These are phyloP conservation scores for Geotrichum bryndzae DNA, from an alignment of 1,139 yeast species.

Conservation along the genomic window DNA sequence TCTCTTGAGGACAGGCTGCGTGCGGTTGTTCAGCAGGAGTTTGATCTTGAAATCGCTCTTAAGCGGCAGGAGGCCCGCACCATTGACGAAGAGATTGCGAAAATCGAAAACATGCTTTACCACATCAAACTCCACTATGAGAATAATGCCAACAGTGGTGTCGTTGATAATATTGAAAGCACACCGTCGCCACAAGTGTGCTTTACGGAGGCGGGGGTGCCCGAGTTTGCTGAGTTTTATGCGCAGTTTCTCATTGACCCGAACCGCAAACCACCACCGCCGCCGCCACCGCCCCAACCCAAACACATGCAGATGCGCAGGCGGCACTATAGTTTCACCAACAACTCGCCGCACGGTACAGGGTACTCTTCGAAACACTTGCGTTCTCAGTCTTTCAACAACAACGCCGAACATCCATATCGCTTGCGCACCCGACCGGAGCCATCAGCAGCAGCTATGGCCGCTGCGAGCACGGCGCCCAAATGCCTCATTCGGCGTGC, in stretches of 20 bases:
- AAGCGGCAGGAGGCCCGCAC: conserved; percentile 59
- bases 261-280: conserved; percentile 9
- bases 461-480: conserved; percentile 16
- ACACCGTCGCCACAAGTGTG: background rate
- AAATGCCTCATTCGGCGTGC: conserved; percentile 62
- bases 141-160: conserved; percentile 14
- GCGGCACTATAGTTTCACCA: conserved; percentile 1
- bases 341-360: background rate
- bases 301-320: background rate
- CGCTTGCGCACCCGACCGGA: conserved; percentile 9
- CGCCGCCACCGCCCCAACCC: background rate
- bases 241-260: conserved; percentile 28
- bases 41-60: conserved; percentile 64
- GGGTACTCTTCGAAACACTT: background rate
- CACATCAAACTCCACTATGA: conserved; percentile 29
- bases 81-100: conserved; percentile 57
- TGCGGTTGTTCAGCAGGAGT: conserved; percentile 40
- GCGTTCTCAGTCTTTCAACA: conserved; percentile 1
- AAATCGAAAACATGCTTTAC: conserved; percentile 54
- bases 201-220: conserved; percentile 39
- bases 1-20: conserved; percentile 5
- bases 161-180: background rate
- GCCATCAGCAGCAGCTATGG: background rate
- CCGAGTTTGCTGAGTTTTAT: conserved; percentile 47
- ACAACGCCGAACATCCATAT: background rate